Base-by-base conservation (phyloP, 2,329 filamentous ascomycete species). In the Zymoseptoria passerinii region DNA sequence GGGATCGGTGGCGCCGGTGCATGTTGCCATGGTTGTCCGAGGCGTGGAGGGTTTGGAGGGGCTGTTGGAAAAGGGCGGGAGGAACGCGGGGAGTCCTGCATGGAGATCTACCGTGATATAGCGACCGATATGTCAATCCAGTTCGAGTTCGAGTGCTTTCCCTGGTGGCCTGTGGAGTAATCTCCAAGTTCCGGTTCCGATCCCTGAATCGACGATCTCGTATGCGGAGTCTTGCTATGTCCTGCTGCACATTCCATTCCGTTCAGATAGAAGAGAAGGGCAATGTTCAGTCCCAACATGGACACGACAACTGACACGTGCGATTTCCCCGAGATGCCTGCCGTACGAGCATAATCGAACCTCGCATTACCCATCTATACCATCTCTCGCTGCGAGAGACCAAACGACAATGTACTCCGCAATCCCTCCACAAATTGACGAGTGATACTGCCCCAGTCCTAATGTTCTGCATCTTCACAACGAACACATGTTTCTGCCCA, bases 21-120 rank as follows among this genome's bases (percentile, higher is more conserved):
- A 92, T 77, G 76, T 92, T 60, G 86, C 84, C 10, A 86, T 83
- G 18, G 88, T 85, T 2, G 81, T 87, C 72, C 87, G 86, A 73
- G 87, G 82, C 1, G 84, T 85, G 3, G 78, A 82, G 69, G 85
- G 81, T 19, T 72, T 92, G 68, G 67, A 75, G 35, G 67, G 68
- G 0, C 55, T 67, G 52, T 54, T 60, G 29, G 35, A 16, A 13
- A 16, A 44, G 35, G 35, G 16, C n/a, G 13, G 3, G 35, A 40
- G 16, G 35, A 16, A 16, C 4, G n/a, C n/a, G n/a, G n/a, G n/a
- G 35, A 44, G 13, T n/a, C 10, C 2, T 44, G 13, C 16, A 6
- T 44, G 13, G 35, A 44, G 13, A 44, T 44, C 6, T 23, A 23
- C 2, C 2, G 23, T 44, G 35, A 44, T 13, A 44, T 44, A 16